Percentiles rank a stretch among this genome's conserved stretches.
Evolutionary conservation across 805 yeast genomes (phyloP).

Genomic region (Sugiyamaella chiloensis): DNA sequence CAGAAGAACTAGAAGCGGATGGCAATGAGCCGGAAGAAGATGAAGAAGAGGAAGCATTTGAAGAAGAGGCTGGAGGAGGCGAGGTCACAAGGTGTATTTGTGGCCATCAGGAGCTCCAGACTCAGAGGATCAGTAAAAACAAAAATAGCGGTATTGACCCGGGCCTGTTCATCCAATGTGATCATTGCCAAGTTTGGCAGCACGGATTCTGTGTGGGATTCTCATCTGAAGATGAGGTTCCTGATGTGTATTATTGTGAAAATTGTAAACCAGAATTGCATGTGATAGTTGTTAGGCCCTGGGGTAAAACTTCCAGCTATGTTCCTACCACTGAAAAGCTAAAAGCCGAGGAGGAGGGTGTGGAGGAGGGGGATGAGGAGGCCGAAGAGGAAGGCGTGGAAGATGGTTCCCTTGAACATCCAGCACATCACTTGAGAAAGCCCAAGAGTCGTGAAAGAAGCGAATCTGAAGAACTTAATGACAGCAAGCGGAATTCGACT

Average conservation of each 20-base stretch:
- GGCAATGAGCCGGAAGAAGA: slow-evolving; percentile 22
- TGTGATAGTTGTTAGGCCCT: slow-evolving; percentile 45
- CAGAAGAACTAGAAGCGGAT: slow-evolving; percentile 9
- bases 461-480: slow-evolving; percentile 16
- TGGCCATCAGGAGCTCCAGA: slow-evolving; percentile 47
- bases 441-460: background rate
- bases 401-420: too few relatives aligned
- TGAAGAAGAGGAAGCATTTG: slow-evolving; percentile 16
- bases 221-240: slow-evolving; percentile 66
- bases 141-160: slow-evolving; percentile 59
- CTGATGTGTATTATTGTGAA: slow-evolving; percentile 96
- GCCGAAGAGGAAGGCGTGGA: slow-evolving; percentile 1
- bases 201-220: slow-evolving; percentile 96
- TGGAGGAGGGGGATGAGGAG: slow-evolving; percentile 14
- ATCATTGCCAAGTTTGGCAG: slow-evolving; percentile 93
- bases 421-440: too few relatives aligned
- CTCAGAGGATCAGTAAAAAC: slow-evolving; percentile 28
- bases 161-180: slow-evolving; percentile 95
- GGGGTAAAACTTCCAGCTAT: slow-evolving; percentile 49
- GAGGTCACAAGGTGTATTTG: slow-evolving; percentile 57
- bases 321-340: slow-evolving; percentile 38
- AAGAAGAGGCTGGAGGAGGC: slow-evolving; percentile 14
- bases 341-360: slow-evolving; percentile 29
- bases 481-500: background rate
- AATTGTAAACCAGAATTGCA: slow-evolving; percentile 84